Evolutionary conservation across 495 filamentous ascomycete genomes (phyloP), one percentile per base, ranked within the genome.

Genomic region (Penicillium taxi): DNA sequence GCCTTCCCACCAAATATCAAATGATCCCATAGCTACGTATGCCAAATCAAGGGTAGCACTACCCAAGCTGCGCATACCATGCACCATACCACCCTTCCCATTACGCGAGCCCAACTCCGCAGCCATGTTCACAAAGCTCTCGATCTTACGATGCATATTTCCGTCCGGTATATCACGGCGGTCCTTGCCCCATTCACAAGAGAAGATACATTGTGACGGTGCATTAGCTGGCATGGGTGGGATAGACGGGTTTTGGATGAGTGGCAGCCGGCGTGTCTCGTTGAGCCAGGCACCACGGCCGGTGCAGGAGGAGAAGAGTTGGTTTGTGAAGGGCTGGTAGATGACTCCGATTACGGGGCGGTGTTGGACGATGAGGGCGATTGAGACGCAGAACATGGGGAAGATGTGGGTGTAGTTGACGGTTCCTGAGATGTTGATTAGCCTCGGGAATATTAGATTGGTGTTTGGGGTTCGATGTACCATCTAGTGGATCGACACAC

Each of bases 131-230:
- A 80, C 36, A 51, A 84, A 83, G 44, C 76, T 82, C 42, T 80
- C 75, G 6, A 82, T 68, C 57, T 83, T 84, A 23, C 77, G 66
- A 35, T 73, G 57, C 59, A 84, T 49, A 47, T 81, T 83, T 6
- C 80, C 74, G 11, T 75, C 77, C 0, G 63, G 64, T 23, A 52
- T 57, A 46, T 83, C 80, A 31, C 72, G 66, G 19, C 80, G 66
- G 41, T 83, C 80, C 51, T 84, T 84, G 2, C 80, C 80, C 80
- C 80, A 84, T 42, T 84, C 80, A 47, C 77, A 83, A 2, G 71
- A 66, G 50, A 84, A 78, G 15, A 81, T 62, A 40, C 80, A 84
- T n/a, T 76, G 70, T 2, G 64, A 66, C 2, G 80, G 80, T 5
- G 80, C 80, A 19, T 69, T 69, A n/a, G 50, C 42, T 0, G 80